These are phyloP conservation scores for Colletotrichum simmondsii DNA, from an alignment of 2,329 filamentous ascomycete species.

Conservation along the genomic window DNA sequence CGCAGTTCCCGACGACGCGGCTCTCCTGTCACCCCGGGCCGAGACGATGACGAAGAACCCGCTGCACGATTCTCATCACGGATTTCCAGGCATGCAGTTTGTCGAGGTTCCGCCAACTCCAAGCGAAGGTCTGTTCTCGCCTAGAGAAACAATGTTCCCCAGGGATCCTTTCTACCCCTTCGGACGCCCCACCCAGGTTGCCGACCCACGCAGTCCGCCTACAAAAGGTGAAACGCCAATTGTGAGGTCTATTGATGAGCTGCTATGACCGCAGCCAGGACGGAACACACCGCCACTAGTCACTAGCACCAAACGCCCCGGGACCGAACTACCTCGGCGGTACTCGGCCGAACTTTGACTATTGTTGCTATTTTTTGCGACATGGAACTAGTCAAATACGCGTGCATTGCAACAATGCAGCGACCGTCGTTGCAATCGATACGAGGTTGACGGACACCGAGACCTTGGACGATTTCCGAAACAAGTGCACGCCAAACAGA, in stretches of 20 bases:
- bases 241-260: constrained; percentile 80
- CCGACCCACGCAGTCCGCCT: constrained; percentile 79
- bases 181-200: constrained; percentile 60
- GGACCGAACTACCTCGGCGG: constrained; percentile 15
- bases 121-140: constrained; percentile 64
- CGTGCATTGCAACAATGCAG: not conserved
- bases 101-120: constrained; percentile 64
- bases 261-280: constrained; percentile 63
- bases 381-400: constrained; percentile 6
- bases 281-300: constrained; percentile 24
- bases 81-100: constrained; percentile 61
- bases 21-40: constrained; percentile 76
- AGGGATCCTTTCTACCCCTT: constrained; percentile 64
- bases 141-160: constrained; percentile 62
- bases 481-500: not conserved
- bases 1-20: constrained; percentile 57
- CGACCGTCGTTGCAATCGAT: not conserved
- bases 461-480: not conserved
- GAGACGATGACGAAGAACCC: constrained; percentile 79
- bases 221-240: constrained; percentile 81
- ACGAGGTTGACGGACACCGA: not conserved
- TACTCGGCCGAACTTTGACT: constrained; percentile 17
- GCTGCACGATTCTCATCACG: constrained; percentile 60
- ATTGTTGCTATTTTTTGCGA: constrained; percentile 14
- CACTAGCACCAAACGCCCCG: constrained; percentile 13